These are phyloP conservation scores for Diaporthe velutina DNA, from an alignment of 2,329 filamentous ascomycete species.

Conservation along the genomic window DNA sequence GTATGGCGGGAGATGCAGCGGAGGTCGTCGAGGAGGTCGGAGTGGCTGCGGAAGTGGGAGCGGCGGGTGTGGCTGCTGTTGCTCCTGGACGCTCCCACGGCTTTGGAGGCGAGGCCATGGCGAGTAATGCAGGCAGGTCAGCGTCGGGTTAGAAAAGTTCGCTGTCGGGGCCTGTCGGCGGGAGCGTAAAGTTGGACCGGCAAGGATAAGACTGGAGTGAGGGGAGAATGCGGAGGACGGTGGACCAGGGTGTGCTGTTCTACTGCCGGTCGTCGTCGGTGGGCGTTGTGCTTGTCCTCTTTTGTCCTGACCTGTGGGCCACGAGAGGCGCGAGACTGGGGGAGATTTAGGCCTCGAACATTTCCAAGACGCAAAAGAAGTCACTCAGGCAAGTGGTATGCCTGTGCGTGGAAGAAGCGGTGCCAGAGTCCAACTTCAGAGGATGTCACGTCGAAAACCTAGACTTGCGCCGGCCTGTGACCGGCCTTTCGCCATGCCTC, in stretches of 20 bases:
- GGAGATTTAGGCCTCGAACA: conserved; percentile 1
- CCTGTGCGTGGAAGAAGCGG: neutral
- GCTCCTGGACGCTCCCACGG: conserved; percentile 91
- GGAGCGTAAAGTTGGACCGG: neutral
- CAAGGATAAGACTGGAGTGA: conserved; percentile 14
- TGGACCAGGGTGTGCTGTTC: conserved; percentile 22
- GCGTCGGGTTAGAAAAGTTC: conserved; percentile 4
- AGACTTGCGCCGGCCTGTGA: conserved; percentile 31
- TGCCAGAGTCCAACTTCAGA: neutral
- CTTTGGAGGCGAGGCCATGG: conserved; percentile 89
- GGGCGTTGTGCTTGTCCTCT: conserved; percentile 2
- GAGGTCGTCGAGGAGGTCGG: conserved; percentile 58
- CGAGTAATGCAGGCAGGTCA: conserved; percentile 13
- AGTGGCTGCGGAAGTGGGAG: conserved; percentile 54
- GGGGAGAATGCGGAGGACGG: conserved; percentile 23
- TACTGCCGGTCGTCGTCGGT: conserved; percentile 1
- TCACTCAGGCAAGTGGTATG: neutral
- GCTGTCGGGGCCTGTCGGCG: conserved; percentile 2
- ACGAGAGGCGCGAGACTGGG: neutral
- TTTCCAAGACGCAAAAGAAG: neutral
- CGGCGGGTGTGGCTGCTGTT: conserved; percentile 55
- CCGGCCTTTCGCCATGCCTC: conserved; percentile 28
- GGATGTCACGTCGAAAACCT: conserved; percentile 5
- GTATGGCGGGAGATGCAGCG: conserved; percentile 75
- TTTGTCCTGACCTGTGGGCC: conserved; percentile 27